Evolutionary conservation across 371 early-diverging fungal genomes (phyloP), one percentile per base, ranked within the genome.

Genomic region (Mucor mucedo): DNA sequence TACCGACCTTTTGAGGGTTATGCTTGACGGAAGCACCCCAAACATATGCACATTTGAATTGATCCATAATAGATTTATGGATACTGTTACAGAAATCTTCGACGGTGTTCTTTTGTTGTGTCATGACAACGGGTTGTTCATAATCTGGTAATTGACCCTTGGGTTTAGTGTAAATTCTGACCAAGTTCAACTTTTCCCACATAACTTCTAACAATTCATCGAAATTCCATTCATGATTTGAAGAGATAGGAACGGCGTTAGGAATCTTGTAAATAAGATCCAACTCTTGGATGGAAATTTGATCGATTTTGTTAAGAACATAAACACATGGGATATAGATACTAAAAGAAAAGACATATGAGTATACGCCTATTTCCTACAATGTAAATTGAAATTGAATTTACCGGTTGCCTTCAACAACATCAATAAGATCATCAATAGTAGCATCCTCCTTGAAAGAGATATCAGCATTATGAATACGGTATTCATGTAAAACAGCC

Each of bases 21-120:
- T 99, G 98, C 79, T 99, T 99, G 44, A 97, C 99, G 29, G 96
- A 96, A 45, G 85, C 83, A 55, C 99, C 99, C 99, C 99, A 99
- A 11, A 99, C 99, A 73, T 97, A 78, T 4, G 97, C 99, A 84
- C 87, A 91, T 82, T 94, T 97, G 80, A 99, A 98, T 73, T 98
- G 93, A 41, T 87, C 89, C 59, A 99, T 73, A 79, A 99, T 94
- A 55, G 91, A 91, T 80, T 93, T 95, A 87, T 99, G 99, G 75
- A 99, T 99, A 52, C 87, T 84, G 83, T 98, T 94, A 91, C 99
- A 99, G 75, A 99, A 99, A 74, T 98, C 99, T 75, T 94, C 93
- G 3, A 99, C 87, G 0, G 93, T 80, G 60, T 87, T 85, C 28
- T 84, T 85, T 47, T 85, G 90, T 45, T 83, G 77, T 54, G 89